Conservation (phyloP, 2,329 filamentous ascomycete species). For the Monosporascus sp. region DNA sequence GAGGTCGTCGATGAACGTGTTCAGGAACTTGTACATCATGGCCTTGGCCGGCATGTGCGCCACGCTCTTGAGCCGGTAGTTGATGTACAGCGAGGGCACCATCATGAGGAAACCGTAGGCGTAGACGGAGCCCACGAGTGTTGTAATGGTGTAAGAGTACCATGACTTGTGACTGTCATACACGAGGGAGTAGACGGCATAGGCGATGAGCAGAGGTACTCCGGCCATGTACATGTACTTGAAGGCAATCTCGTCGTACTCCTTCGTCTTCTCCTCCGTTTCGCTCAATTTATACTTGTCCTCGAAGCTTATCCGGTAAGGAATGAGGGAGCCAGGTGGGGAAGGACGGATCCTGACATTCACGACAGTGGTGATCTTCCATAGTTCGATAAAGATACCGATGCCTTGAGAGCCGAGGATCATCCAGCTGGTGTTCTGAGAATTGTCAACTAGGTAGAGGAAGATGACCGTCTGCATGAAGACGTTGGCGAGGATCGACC, state of each 20-base stretch:
- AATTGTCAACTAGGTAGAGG: conserved; percentile 95
- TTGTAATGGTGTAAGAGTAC: conserved; percentile 95
- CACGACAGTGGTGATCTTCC: conserved; percentile 96
- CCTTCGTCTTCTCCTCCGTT: conserved; percentile 95
- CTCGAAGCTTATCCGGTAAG: conserved; percentile 79
- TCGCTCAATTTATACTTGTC: conserved; percentile 96
- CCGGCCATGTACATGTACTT: conserved; percentile 91
- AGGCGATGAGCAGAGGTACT: conserved; percentile 82
- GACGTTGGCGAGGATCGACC: conserved; percentile 92
- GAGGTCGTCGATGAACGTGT: conserved; percentile 97
- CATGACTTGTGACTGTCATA: conserved; percentile 97
- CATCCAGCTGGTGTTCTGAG: conserved; percentile 98
- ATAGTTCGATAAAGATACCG: conserved; percentile 65
- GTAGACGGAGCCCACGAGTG: conserved; percentile 91
- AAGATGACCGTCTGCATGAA: conserved; percentile 97
- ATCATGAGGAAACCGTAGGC: conserved; percentile 99
- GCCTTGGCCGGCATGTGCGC: conserved; percentile 96
- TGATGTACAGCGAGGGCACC: conserved; percentile 96
- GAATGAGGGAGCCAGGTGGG: conserved; percentile 63
- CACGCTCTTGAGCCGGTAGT: conserved; percentile 92
- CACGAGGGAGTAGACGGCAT: conserved; percentile 83
- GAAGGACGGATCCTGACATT: conserved; percentile 75
- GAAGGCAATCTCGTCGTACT: conserved; percentile 97
- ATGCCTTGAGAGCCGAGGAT: conserved; percentile 90
- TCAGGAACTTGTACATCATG: conserved; percentile 97